Base-by-base conservation (phyloP, 2,329 filamentous ascomycete genomes). In the Fusarium subglutinans region DNA sequence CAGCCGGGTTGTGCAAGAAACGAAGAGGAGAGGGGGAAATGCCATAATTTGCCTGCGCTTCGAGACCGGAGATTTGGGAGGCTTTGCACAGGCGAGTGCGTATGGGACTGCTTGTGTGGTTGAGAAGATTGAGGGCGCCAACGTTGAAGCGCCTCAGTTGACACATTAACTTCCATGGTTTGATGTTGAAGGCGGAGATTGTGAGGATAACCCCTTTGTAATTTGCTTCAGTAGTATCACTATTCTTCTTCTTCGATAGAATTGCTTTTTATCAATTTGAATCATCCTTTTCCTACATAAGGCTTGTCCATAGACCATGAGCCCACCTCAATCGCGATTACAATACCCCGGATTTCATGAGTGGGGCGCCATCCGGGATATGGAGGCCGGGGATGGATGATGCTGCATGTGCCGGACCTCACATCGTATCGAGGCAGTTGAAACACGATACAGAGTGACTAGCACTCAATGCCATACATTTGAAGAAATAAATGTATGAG, bases 91-190 rank as follows among this genome's bases (percentile, higher is more conserved):
- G 81, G 87, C 88, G 45, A 89, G 87, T 68, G 89, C 88, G 2
- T 91, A 90, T 76, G 89, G 89, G 6, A 91, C 89, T 8, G 89
- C 89, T 6, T 87, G 86, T 57, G 74, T 89, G 18, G 84, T 90
- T 33, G 88, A 90, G 81, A 90, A 87, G 82, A 79, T 90, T 63
- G 86, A 88, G 18, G 82, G 79, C 8, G 66, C 30, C 24, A 65
- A 69, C 37, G 68, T 74, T 8, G 72, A 76, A 45, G 77, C 78
- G 35, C 69, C 79, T 5, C 80, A 82, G 72, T 73, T 82, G 43
- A 8, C 38, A 20, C 43, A 38, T 48, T 48, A 30, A 48, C 26
- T 8, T 30, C 5, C 15, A 8, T 35, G 33, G 26, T 28, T 28
- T 17, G 26, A 48, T 48, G 26, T 8, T 48, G 5, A 43, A 12